Evolutionary conservation across 202 grass and related monocot species (phyloP).

Genomic region (Panicum hallii): DNA sequence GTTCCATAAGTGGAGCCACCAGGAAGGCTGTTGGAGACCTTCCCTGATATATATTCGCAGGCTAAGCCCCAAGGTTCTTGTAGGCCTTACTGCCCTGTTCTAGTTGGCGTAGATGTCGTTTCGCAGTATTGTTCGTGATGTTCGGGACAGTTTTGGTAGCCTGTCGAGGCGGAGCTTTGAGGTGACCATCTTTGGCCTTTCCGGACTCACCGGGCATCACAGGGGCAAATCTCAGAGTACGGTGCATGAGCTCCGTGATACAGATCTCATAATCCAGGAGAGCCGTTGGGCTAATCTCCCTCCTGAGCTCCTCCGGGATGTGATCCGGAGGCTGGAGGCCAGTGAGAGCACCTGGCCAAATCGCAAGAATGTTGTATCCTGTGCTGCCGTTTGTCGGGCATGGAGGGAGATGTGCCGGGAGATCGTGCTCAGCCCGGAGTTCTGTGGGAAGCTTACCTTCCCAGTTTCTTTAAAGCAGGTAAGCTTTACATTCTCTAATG

Average conservation of each 20-base stretch:
- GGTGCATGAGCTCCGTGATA: slow-evolving; percentile 76
- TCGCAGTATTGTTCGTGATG: slow-evolving; percentile 90
- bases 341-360: slow-evolving; percentile 90
- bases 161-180: slow-evolving; percentile 94
- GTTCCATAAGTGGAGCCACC: slow-evolving; percentile 29
- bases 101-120: slow-evolving; percentile 74
- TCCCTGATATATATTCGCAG: neutral
- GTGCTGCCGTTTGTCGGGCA: slow-evolving; percentile 80
- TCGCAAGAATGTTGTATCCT: slow-evolving; percentile 82
- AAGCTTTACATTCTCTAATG: slow-evolving; percentile 10
- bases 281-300: slow-evolving; percentile 84
- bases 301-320: slow-evolving; percentile 84
- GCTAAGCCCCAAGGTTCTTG: slow-evolving; percentile 18
- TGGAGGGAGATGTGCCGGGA: slow-evolving; percentile 98
- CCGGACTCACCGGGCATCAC: slow-evolving; percentile 61
- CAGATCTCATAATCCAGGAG: slow-evolving; percentile 68
- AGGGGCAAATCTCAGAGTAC: slow-evolving; percentile 69
- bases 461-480: slow-evolving; percentile 96
- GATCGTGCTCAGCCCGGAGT: slow-evolving; percentile 82
- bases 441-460: slow-evolving; percentile 90
- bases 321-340: slow-evolving; percentile 80
- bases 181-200: slow-evolving; percentile 68
- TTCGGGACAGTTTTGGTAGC: slow-evolving; percentile 83
- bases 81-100: neutral
- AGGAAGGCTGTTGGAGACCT: slow-evolving; percentile 25